Conservation (phyloP, 2,329 filamentous ascomycete species). For the Aspergillus brunneoviolaceus region DNA sequence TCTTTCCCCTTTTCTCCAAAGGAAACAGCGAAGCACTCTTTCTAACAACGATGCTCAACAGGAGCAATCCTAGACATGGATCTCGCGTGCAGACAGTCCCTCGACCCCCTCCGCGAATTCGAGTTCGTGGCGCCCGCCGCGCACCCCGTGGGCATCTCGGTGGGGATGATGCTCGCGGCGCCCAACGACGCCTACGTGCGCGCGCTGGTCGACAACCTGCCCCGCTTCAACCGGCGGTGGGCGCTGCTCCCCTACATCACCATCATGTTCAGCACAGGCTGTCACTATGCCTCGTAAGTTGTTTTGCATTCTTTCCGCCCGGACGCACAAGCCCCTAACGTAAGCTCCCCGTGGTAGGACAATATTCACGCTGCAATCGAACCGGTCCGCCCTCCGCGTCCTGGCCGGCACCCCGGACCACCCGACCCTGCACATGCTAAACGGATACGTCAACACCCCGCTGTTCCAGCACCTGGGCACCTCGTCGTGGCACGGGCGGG, state of each 20-base stretch:
- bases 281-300: constrained; percentile 44
- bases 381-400: constrained; percentile 37
- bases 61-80: constrained; percentile 37
- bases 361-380: constrained; percentile 39
- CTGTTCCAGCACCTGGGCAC: constrained; percentile 45
- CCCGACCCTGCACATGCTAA: constrained; percentile 39
- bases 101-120: constrained; percentile 44
- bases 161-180: constrained; percentile 45
- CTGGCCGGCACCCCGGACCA: constrained; percentile 32
- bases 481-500: constrained; percentile 46
- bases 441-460: constrained; percentile 41
- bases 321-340: too few species aligned
- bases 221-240: constrained; percentile 41
- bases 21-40: too few species aligned
- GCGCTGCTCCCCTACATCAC: constrained; percentile 42
- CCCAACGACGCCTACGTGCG: constrained; percentile 36
- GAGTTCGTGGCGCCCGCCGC: constrained; percentile 45
- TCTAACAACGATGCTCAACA: background rate
- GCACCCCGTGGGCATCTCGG: constrained; percentile 43
- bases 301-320: too few species aligned
- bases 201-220: constrained; percentile 35
- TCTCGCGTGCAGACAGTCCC: constrained; percentile 40
- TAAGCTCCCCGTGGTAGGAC: too few species aligned
- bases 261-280: constrained; percentile 48
- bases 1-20: background rate